These are phyloP conservation scores for Colletotrichum karsti DNA, from an alignment of 2,329 filamentous ascomycete genomes.

Conservation along the genomic window DNA sequence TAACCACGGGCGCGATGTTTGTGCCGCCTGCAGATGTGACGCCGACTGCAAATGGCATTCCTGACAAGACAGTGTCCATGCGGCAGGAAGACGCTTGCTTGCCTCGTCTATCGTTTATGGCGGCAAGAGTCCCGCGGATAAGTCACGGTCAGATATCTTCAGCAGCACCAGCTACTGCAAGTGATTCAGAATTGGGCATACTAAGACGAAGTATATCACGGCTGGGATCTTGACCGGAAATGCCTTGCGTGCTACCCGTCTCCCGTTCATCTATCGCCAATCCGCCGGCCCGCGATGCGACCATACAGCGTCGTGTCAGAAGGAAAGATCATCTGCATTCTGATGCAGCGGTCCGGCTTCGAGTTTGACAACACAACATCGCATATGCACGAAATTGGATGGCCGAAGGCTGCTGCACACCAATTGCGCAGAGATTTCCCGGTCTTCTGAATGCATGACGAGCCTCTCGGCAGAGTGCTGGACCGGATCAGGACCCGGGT, in stretches of 20 bases:
- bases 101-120: not conserved
- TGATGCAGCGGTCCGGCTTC: not conserved
- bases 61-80: no score
- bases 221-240: not conserved
- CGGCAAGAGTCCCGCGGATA: not conserved
- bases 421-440: not conserved
- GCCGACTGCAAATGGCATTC: no score
- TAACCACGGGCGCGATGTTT: no score
- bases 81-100: no score
- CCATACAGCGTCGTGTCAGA: not conserved
- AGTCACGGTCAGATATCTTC: not conserved
- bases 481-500: not conserved
- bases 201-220: not conserved
- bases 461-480: not conserved
- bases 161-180: not conserved
- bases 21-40: no score
- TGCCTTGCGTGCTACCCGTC: not conserved
- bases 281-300: slow-evolving; percentile 8
- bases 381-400: not conserved
- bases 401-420: not conserved
- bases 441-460: not conserved
- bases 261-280: not conserved
- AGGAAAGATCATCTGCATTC: not conserved
- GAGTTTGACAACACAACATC: not conserved
- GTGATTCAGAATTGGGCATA: not conserved